Evolutionary conservation across 148 eudicot species (phyloP), one percentile per base, ranked within the genome.

Genomic region (Camellia japonica): DNA sequence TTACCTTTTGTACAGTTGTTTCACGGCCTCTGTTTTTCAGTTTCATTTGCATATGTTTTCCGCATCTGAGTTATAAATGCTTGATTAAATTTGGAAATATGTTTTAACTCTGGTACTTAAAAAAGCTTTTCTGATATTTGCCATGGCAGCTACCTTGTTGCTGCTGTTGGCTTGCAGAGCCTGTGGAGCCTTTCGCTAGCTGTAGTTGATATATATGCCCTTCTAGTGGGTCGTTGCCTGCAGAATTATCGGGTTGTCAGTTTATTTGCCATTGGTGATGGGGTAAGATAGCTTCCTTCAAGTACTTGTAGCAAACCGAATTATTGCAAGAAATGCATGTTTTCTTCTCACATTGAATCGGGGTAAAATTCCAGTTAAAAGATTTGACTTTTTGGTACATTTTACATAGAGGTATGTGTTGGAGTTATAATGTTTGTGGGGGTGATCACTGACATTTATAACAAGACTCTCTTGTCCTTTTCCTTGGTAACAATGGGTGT

Each of bases 101-200:
- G 20, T 7, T 80, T 12, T 19, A 61, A 42, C 51, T 4, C 18
- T 38, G 64, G 14, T 47, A 61, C 71, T 77, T 23, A 68, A 77
- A 61, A 2, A 30, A 2, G 52, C 51, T 80, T 19, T 69, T 41
- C 42, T 41, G 44, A 41, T 30, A 69, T 76, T 63, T 56, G 41
- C 79, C 30, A 7, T 76, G n/a, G 55, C 86, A 92, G 97, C 84
- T 92, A 88, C 82, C 96, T 94, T 80, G 97, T 94, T 73, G 96
- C 98, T 30, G 97, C 93, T 86, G 84, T 91, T 80, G 92, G 96
- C 69, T 83, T 94, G 78, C 98, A 94, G 88, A 85, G 88, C 82
- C 69, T 94, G 46, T 92, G 98, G 98, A 94, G 98, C 84, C 83
- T 94, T 65, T 81, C 85, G 14, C 85, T 90, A 69, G 94, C 90